A percentile compares a stretch with the other conserved stretches of the same genome.
These are phyloP conservation scores for Cercospora sojina DNA, from an alignment of 2,329 filamentous ascomycete genomes.

Conservation along the genomic window DNA sequence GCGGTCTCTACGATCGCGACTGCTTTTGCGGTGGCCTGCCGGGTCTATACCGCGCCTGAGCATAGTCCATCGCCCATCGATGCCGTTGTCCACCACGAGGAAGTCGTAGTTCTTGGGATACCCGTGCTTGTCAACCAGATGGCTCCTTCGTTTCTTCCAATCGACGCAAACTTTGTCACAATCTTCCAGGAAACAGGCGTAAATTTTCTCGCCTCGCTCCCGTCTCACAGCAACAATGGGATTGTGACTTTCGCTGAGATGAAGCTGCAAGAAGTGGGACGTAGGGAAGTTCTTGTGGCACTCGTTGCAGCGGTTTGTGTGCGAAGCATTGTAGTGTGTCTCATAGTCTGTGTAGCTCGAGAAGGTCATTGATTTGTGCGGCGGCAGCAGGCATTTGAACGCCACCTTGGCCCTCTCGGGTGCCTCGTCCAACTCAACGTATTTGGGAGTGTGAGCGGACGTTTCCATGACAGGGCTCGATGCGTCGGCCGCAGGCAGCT, in stretches of 20 bases:
- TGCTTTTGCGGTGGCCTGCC: conserved; percentile 36
- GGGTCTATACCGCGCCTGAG: conserved; percentile 56
- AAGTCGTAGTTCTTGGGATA: conserved; percentile 88
- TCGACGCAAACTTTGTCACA: conserved; percentile 84
- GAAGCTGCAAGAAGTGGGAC: conserved; percentile 72
- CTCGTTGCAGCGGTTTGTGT: conserved; percentile 80
- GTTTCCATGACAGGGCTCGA: conserved; percentile 19
- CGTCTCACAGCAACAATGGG: conserved; percentile 68
- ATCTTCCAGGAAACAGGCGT: conserved; percentile 82
- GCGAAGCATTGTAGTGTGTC: conserved; percentile 75
- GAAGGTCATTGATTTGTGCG: conserved; percentile 73
- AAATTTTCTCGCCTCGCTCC: conserved; percentile 86
- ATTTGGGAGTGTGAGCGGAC: conserved; percentile 40
- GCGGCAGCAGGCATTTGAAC: conserved; percentile 81
- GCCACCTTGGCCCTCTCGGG: conserved; percentile 37
- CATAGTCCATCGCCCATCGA: conserved; percentile 79
- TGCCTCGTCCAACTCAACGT: conserved; percentile 56
- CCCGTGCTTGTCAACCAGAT: conserved; percentile 91
- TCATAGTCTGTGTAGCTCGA: conserved; percentile 77
- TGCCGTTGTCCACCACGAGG: conserved; percentile 80
- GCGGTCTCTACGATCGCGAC: conserved; percentile 26
- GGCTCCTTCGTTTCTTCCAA: conserved; percentile 77
- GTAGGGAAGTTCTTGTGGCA: conserved; percentile 89
- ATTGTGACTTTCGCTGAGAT: conserved; percentile 91
- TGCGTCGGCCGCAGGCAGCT: conserved; percentile 42